phyloP scores from a whole-genome alignment of 176 grass and related monocot genomes.

The Thinopyrum elongatum region DNA sequence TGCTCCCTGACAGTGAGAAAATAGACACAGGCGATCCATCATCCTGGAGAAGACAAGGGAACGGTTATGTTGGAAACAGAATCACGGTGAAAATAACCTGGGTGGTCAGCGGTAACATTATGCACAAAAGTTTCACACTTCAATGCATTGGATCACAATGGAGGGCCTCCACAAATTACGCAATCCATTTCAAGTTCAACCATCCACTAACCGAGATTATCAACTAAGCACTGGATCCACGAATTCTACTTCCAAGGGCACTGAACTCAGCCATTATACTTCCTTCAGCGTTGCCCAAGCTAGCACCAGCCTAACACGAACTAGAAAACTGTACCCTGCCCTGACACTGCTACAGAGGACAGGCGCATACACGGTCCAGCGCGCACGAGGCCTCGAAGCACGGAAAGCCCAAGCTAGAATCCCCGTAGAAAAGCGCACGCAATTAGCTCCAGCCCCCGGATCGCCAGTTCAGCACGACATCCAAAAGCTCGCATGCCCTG shows the following conservation, averaged over 20 bases:
- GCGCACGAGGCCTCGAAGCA: neutral
- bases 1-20: slow-evolving; percentile 91
- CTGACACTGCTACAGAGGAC: neutral
- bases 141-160: neutral
- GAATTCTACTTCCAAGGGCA: slow-evolving; percentile 6
- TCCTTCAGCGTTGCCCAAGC: neutral
- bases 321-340: neutral
- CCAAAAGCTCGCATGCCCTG: neutral
- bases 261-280: neutral
- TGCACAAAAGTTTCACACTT: neutral
- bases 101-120: neutral
- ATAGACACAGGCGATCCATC: slow-evolving; percentile 91
- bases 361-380: neutral
- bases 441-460: neutral
- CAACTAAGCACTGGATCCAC: slow-evolving; percentile 11
- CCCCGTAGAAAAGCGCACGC: neutral
- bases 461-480: neutral
- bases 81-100: neutral
- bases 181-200: neutral
- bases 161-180: neutral
- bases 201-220: neutral
- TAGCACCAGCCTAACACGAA: neutral
- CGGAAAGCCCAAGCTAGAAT: neutral
- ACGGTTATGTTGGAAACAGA: neutral
- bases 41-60: slow-evolving; percentile 65